A percentile compares a stretch with the other conserved stretches of the same genome.
These are phyloP conservation scores for Rhododendron williamsianum DNA, from an alignment of 148 eudicot species.

Conservation along the genomic window DNA sequence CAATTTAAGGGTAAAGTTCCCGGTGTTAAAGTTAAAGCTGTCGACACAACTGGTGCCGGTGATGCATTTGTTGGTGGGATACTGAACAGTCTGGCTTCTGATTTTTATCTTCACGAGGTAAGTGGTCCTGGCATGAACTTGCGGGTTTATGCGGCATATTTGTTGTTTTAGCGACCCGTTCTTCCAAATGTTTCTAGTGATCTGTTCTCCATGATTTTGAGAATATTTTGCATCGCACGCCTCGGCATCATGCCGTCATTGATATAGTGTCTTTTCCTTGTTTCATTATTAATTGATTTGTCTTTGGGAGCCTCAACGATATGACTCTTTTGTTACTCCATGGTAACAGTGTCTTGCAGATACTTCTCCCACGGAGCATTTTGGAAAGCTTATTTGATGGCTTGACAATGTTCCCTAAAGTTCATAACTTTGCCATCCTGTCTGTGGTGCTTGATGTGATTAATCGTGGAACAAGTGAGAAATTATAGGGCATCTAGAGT, in stretches of 20 bases:
- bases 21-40: conserved; percentile 54
- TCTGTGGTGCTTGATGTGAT: no score
- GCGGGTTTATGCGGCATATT: not conserved
- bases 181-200: not conserved
- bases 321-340: not conserved
- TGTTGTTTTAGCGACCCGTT: not conserved
- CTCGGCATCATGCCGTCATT: not conserved
- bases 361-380: not conserved
- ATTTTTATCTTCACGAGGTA: conserved; percentile 55
- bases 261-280: not conserved
- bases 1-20: conserved; percentile 66
- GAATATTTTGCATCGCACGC: not conserved
- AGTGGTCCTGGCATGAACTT: not conserved
- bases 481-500: not conserved
- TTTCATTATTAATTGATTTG: not conserved
- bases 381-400: not conserved
- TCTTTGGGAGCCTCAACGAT: no score
- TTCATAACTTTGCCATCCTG: no score
- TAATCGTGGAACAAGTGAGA: not conserved
- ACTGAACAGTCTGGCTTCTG: conserved; percentile 55
- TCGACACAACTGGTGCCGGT: conserved; percentile 94
- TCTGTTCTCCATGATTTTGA: not conserved
- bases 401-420: not conserved
- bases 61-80: conserved; percentile 84
- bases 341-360: not conserved